phyloP scores from a whole-genome alignment of 768 basidiomycete genomes.

The Rhizopogon vesiculosus region DNA sequence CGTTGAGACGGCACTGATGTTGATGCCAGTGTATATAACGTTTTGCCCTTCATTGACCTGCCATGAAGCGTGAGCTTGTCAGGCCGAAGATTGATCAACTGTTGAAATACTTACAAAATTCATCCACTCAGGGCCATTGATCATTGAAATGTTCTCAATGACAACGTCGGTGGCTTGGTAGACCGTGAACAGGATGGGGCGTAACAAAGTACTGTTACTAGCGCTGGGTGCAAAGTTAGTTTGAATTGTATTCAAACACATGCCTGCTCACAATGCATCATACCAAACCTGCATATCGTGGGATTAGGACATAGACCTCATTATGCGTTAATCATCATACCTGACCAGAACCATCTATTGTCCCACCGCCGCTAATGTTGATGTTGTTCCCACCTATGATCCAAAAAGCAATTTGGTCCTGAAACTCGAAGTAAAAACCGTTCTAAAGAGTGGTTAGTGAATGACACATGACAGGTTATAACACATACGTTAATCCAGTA shows the following conservation, averaged over 20 bases:
- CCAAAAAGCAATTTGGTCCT: constrained; percentile 53
- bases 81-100: neutral
- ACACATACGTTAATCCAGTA: constrained; percentile 47
- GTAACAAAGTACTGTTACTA: constrained; percentile 39
- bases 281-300: constrained; percentile 41
- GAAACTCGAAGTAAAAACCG: constrained; percentile 49
- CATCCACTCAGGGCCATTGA: constrained; percentile 50
- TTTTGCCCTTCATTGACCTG: constrained; percentile 46
- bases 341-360: constrained; percentile 62
- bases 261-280: constrained; percentile 38
- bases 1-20: constrained; percentile 41
- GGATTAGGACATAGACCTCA: neutral
- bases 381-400: constrained; percentile 47
- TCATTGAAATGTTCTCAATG: constrained; percentile 43
- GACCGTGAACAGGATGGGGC: constrained; percentile 54
- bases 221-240: constrained; percentile 25
- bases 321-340: constrained; percentile 22
- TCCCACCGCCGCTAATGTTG: constrained; percentile 53
- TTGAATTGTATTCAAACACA: neutral
- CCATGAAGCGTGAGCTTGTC: neutral
- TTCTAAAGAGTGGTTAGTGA: constrained; percentile 28
- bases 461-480: neutral
- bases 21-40: constrained; percentile 42
- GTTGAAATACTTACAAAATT: constrained; percentile 33
- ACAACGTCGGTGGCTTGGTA: constrained; percentile 45